Evolutionary conservation across 2,329 filamentous ascomycete species (phyloP), one percentile per base, ranked within the genome.

Genomic region (Ophiosphaerella herpotricha): DNA sequence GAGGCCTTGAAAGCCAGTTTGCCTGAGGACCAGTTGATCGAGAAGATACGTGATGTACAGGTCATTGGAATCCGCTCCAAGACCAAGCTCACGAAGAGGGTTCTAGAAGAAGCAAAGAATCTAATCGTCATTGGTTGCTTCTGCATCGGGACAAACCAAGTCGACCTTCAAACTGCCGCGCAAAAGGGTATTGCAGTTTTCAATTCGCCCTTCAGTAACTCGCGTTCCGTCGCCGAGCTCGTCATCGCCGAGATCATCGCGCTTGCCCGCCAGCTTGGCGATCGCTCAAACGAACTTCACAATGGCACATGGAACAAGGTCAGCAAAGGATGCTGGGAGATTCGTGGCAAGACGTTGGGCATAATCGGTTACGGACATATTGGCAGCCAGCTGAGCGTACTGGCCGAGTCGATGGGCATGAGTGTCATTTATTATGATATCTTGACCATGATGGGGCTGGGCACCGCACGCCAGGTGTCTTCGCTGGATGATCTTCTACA

Each of bases 121-220:
- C 83, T 99, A 46, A 88, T 97, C 51, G 94, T 97, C 55, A 85
- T 97, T 64, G 94, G 94, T 54, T 99, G 94, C 79, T 99, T 99
- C 83, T 99, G 94, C 75, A 99, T 99, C 66, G 94, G 94, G 60
- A 99, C 94, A 49, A 97, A 96, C 78, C 91, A 96, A 74, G 91
- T 96, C 59, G 88, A 96, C 72, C 85, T 96, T 52, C 83, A 90
- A 54, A 93, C 85, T 70, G 91, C 91, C 26, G 91, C 91, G 40
- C 82, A 83, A 61, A 85, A 89, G 70, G 91, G 94, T 60, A 96
- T 97, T 72, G 91, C 92, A 32, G 94, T 99, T 58, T 99, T 99
- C 85, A 99, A 99, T 78, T 97, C 94, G 39, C 94, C 94, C 1
- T 99, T 99, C 77, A 92, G 90, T 77, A 99, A 99, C 78, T 97